A percentile compares a stretch with the other conserved stretches of the same genome.
Conservation (phyloP, 2,329 filamentous ascomycete genomes). For the Colletotrichum aenigma region DNA sequence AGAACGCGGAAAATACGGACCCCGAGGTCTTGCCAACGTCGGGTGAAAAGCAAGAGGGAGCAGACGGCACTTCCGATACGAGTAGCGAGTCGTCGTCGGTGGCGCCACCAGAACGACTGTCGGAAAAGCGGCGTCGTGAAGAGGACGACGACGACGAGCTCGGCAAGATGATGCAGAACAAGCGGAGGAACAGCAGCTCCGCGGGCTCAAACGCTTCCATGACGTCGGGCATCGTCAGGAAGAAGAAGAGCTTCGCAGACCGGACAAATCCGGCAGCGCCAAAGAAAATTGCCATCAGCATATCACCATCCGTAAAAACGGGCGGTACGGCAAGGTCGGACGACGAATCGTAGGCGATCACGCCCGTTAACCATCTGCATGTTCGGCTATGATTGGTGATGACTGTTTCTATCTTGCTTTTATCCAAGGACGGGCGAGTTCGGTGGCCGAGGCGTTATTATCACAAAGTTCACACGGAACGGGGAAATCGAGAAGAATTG, state of each 20-base stretch:
- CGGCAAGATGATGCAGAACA: slow-evolving; percentile 75
- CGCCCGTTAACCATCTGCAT: background rate
- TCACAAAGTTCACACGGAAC: slow-evolving; percentile 13
- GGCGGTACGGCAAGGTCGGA: slow-evolving; percentile 40
- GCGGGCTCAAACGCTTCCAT: slow-evolving; percentile 44
- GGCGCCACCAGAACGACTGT: slow-evolving; percentile 75
- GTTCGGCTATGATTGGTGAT: slow-evolving; percentile 3
- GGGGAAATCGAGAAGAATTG: slow-evolving; percentile 14
- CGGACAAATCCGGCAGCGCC: slow-evolving; percentile 43
- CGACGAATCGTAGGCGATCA: slow-evolving; percentile 38
- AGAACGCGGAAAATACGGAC: slow-evolving; percentile 65
- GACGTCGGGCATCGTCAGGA: slow-evolving; percentile 42
- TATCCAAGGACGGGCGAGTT: slow-evolving; percentile 10
- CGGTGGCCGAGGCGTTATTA: slow-evolving; percentile 11
- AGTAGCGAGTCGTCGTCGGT: slow-evolving; percentile 29
- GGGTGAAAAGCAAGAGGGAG: slow-evolving; percentile 20
- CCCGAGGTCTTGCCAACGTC: slow-evolving; percentile 45
- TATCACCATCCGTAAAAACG: slow-evolving; percentile 51
- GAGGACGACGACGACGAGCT: slow-evolving; percentile 94
- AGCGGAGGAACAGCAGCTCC: slow-evolving; percentile 64
- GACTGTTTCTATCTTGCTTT: slow-evolving; percentile 15
- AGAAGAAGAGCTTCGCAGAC: slow-evolving; percentile 50
- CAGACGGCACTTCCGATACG: slow-evolving; percentile 17
- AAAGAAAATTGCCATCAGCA: slow-evolving; percentile 64
- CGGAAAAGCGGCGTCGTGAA: slow-evolving; percentile 88